Conservation (phyloP, 768 basidiomycete genomes). For the Vararia minispora region DNA sequence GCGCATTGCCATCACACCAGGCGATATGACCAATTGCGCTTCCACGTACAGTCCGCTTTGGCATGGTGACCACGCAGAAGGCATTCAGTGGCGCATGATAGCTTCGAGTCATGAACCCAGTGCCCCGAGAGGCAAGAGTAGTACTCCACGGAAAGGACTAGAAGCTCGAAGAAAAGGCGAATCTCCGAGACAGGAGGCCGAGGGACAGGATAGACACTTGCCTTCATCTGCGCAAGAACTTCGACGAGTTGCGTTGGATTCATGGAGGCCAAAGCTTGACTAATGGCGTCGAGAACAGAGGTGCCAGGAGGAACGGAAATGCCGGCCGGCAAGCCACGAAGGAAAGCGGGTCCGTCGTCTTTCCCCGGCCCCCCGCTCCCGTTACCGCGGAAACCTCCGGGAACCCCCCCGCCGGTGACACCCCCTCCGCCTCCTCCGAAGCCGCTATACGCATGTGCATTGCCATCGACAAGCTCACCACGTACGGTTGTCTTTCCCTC, state of each 20-base stretch:
- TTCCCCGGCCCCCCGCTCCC: slow-evolving; percentile 2
- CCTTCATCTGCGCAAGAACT: slow-evolving; percentile 97
- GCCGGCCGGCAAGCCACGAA: slow-evolving; percentile 65
- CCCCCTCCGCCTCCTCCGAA: slow-evolving; percentile 30
- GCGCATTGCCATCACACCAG: too few relatives aligned
- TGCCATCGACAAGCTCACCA: slow-evolving; percentile 69
- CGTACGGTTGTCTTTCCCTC: slow-evolving; percentile 84
- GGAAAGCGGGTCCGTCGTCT: slow-evolving; percentile 34
- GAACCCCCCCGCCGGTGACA: background rate
- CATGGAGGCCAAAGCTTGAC: slow-evolving; percentile 74
- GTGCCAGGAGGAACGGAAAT: slow-evolving; percentile 61
- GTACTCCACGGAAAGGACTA: too few relatives aligned
- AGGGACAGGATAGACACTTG: slow-evolving; percentile 33
- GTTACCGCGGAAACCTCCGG: background rate
- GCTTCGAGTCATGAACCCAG: too few relatives aligned
- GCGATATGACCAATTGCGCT: too few relatives aligned
- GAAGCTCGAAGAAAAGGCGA: too few relatives aligned
- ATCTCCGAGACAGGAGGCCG: too few relatives aligned
- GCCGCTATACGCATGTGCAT: slow-evolving; percentile 46
- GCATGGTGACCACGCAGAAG: too few relatives aligned
- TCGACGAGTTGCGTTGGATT: slow-evolving; percentile 81
- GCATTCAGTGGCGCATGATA: too few relatives aligned
- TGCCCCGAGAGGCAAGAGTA: too few relatives aligned
- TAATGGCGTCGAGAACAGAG: slow-evolving; percentile 73
- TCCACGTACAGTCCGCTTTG: too few relatives aligned